Base-by-base conservation (phyloP, 139 green algal species). In the Chlamydomonas asymmetrica region DNA sequence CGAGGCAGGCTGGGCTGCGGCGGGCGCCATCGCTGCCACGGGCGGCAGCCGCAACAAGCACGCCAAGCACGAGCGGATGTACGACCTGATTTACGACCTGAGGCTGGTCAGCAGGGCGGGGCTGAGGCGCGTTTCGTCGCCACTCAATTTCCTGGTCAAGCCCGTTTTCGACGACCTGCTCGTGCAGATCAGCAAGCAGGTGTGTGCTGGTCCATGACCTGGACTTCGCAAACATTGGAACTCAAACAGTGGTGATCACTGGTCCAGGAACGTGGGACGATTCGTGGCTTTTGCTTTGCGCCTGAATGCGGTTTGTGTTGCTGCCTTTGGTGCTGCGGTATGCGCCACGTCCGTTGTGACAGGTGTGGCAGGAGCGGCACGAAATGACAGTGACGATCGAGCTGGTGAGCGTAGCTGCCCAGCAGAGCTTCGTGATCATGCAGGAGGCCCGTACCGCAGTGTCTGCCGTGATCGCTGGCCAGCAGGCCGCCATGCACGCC, bases 321-420 rank as follows among this genome's bases (percentile, higher is more conserved):
- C 13, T 16, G 18, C 13, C 1, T 52, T 25, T 52, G 45, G 45
- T 52, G 45, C 18, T 52, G 45, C 18, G 45, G 45, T 52, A 52
- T 52, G 37, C 18, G 38, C 23, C 62, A 35, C 39, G 61, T 31
- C 37, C 3, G 4, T 25, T 38, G 20, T 38, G 20, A 6, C 56
- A 77, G 71, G 71, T 77, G 41, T 77, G 71, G 71, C 41, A 39
- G 23, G 59, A 57, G 22, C 71, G 71, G 1, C 71, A 77, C 43
- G 31, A 70, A 10, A 77, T 59, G 10, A 38, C 32, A 22, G 71
- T 77, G 32, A 77, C 59, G 23, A 70, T 77, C 32, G 71, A 77
- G 71, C n/a, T 77, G 57, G 71, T 59, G 9, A 40, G 68, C 7
- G 1, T 59, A 3, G 71, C 54, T 32, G 59, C 71, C 16, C 7